Conservation (phyloP, 352 stramenopile species). For the Aphanomyces euteiches region DNA sequence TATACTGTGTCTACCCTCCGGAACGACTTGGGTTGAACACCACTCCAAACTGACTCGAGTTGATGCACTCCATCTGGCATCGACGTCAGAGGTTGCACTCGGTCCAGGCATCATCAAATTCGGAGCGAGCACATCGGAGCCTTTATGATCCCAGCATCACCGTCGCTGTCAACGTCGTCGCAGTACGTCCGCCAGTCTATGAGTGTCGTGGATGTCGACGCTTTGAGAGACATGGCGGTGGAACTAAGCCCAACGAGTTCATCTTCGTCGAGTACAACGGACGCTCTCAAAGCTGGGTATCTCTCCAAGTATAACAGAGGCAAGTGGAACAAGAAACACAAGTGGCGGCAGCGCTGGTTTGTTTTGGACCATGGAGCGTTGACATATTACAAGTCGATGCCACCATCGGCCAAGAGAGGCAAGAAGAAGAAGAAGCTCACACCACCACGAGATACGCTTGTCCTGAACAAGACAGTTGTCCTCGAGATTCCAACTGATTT, state of each 20-base stretch:
- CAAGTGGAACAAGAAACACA: constrained; percentile 67
- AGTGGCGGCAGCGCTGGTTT: constrained; percentile 82
- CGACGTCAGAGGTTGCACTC: no score
- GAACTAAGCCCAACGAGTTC: neutral
- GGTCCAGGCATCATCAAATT: no score
- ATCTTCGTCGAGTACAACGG: neutral
- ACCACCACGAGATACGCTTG: constrained; percentile 32
- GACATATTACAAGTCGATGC: constrained; percentile 50
- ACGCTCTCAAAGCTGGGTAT: constrained; percentile 40
- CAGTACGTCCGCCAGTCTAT: neutral
- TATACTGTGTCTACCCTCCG: no score
- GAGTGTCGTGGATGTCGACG: neutral
- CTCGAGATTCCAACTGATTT: constrained; percentile 69
- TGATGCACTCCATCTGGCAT: no score
- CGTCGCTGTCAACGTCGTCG: no score
- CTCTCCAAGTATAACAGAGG: constrained; percentile 75
- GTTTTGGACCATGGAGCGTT: constrained; percentile 66
- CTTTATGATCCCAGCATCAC: no score
- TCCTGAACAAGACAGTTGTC: constrained; percentile 34
- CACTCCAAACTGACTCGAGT: no score
- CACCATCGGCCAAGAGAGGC: constrained; percentile 51
- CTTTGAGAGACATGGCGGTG: neutral
- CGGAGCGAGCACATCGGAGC: no score
- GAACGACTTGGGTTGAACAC: no score
- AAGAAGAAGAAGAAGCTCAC: constrained; percentile 44